phyloP scores from a whole-genome alignment of 1,284 basidiomycete species.

The Ganoderma boninense region DNA sequence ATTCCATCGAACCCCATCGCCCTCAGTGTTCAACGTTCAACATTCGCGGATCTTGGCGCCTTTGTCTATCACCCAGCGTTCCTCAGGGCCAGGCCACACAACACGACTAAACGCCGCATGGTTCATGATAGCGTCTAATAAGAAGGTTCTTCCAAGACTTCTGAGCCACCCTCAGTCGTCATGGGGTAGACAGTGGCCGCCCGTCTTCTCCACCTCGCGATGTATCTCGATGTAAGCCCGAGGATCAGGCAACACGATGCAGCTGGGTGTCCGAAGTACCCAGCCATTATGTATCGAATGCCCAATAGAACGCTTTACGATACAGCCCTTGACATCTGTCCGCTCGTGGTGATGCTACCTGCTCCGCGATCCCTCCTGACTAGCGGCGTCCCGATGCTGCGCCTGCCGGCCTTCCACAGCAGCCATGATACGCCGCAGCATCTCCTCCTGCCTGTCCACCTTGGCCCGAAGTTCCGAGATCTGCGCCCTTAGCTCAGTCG shows the following conservation, averaged over 20 bases:
- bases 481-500: slow-evolving; percentile 63
- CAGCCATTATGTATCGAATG: not conserved
- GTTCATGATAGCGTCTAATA: not conserved
- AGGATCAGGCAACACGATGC: not conserved
- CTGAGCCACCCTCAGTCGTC: not conserved
- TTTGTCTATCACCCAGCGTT: not conserved
- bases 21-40: not conserved
- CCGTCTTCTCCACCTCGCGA: not conserved
- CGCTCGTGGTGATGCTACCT: slow-evolving; percentile 23
- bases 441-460: slow-evolving; percentile 62
- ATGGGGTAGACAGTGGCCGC: not conserved
- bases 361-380: slow-evolving; percentile 21
- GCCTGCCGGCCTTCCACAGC: slow-evolving; percentile 42
- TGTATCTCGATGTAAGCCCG: not conserved
- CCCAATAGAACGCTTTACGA: not conserved
- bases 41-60: not conserved
- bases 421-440: slow-evolving; percentile 56
- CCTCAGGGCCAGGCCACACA: not conserved
- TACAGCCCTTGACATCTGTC: not conserved
- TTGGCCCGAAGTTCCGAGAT: slow-evolving; percentile 60
- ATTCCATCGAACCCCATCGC: not conserved
- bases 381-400: slow-evolving; percentile 4
- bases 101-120: not conserved
- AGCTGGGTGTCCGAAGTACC: not conserved
- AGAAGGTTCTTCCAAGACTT: not conserved